These are phyloP conservation scores for Daedaleopsis sinensis DNA, from an alignment of 768 basidiomycete species.

Conservation along the genomic window DNA sequence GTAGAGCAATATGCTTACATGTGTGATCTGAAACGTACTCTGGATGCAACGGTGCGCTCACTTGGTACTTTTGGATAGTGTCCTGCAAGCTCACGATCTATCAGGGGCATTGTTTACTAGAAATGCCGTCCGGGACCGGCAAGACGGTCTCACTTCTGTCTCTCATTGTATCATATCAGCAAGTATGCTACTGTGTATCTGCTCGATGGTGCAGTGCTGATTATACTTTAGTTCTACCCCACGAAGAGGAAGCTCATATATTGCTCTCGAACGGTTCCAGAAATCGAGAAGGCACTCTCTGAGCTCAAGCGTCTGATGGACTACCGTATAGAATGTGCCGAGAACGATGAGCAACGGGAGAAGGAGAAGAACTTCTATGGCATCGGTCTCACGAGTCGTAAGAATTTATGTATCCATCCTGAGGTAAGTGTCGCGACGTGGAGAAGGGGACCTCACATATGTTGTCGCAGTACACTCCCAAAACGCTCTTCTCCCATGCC, in stretches of 20 bases:
- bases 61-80: constrained; percentile 1
- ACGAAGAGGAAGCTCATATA: constrained; percentile 94
- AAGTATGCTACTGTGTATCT: constrained; percentile 47
- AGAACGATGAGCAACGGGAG: constrained; percentile 70
- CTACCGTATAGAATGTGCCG: constrained; percentile 76
- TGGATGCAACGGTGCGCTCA: constrained; percentile 85
- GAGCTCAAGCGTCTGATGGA: constrained; percentile 94
- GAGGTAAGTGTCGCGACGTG: constrained; percentile 54
- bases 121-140: constrained; percentile 99
- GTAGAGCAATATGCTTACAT: constrained; percentile 99
- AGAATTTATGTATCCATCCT: constrained; percentile 95
- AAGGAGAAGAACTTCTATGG: constrained; percentile 87
- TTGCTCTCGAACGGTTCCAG: constrained; percentile 98
- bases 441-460: background rate
- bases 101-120: constrained; percentile 98
- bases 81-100: constrained; percentile 7
- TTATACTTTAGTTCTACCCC: constrained; percentile 77
- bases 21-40: constrained; percentile 95
- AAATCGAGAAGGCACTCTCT: constrained; percentile 97
- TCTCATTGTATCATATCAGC: constrained; percentile 97
- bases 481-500: background rate
- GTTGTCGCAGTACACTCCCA: background rate
- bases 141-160: constrained; percentile 97
- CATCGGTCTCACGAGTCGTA: constrained; percentile 90
- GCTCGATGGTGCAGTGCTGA: constrained; percentile 1